These are phyloP conservation scores for Sutorius australiensis DNA, from an alignment of 768 basidiomycete species.

Conservation along the genomic window DNA sequence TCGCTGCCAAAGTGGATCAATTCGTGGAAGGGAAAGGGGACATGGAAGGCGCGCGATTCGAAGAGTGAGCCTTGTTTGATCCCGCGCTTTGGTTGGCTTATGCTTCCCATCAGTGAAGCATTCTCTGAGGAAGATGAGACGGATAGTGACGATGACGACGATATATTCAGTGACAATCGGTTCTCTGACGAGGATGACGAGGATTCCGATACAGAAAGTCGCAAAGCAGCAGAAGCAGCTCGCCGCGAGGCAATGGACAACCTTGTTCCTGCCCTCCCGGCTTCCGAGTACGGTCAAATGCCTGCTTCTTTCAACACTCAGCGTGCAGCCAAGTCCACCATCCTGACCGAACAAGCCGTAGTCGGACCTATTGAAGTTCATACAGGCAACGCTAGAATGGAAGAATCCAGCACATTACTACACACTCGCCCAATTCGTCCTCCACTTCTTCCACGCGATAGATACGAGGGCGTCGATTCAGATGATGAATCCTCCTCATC, in stretches of 20 bases:
- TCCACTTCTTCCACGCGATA: conserved; percentile 77
- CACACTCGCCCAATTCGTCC: conserved; percentile 54
- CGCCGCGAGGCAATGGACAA: conserved; percentile 69
- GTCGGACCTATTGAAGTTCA: conserved; percentile 5
- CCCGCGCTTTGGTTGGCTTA: conserved; percentile 3
- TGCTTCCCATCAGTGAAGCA: conserved; percentile 45
- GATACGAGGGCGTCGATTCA: conserved; percentile 90
- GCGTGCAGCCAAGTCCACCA: conserved; percentile 46
- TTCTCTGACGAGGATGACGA: conserved; percentile 45
- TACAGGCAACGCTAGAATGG: conserved; percentile 1
- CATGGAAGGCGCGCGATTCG: conserved; percentile 83
- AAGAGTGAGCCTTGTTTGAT: conserved; percentile 61
- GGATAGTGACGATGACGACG: conserved; percentile 23
- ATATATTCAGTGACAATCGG: conserved; percentile 41
- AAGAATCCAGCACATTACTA: conserved; percentile 13
- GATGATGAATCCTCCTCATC: conserved; percentile 83
- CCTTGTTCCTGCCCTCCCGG: conserved; percentile 75
- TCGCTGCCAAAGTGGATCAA: conserved; percentile 83
- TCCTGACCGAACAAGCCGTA: conserved; percentile 41
- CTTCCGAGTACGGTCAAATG: conserved; percentile 89
- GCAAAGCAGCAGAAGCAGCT: conserved; percentile 31
- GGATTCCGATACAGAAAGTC: conserved; percentile 32
- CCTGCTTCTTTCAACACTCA: conserved; percentile 74
- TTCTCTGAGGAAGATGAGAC: conserved; percentile 60
- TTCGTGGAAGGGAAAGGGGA: conserved; percentile 92